These are phyloP conservation scores for Lizonia empirigonia DNA, from an alignment of 2,329 filamentous ascomycete genomes.

Conservation along the genomic window DNA sequence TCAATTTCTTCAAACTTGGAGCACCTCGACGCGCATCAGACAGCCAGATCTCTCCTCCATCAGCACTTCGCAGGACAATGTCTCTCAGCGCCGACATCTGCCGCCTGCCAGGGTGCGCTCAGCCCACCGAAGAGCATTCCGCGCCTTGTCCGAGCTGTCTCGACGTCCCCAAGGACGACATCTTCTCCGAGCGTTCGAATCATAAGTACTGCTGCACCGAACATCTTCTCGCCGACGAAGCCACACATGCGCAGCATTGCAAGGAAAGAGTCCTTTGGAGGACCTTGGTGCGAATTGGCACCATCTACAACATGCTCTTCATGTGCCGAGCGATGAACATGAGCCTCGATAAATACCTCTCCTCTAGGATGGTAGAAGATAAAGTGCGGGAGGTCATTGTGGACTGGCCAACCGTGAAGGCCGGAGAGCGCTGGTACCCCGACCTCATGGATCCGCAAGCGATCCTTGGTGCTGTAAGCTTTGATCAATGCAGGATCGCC, in stretches of 20 bases:
- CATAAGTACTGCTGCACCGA: not conserved
- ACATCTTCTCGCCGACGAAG: not conserved
- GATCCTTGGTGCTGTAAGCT: too few species aligned
- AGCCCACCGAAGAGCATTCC: not conserved
- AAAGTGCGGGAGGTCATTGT: too few species aligned
- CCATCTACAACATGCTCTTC: not conserved
- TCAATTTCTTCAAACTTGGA: too few species aligned
- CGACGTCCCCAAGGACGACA: conserved; percentile 6
- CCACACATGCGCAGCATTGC: not conserved
- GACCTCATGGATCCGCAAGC: too few species aligned
- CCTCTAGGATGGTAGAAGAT: too few species aligned
- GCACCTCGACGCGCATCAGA: not conserved
- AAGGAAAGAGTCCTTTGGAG: not conserved
- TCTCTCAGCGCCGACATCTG: not conserved
- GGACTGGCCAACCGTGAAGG: too few species aligned
- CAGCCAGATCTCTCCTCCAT: not conserved
- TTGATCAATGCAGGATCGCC: not conserved
- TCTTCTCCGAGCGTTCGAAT: not conserved
- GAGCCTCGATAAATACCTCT: too few species aligned
- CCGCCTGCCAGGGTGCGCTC: not conserved
- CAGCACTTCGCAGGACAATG: not conserved
- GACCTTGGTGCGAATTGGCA: not conserved
- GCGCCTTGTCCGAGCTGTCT: conserved; percentile 1
- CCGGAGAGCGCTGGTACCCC: too few species aligned
- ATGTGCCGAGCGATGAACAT: not conserved